These are phyloP conservation scores for Fusarium coffeatum DNA, from an alignment of 2,329 filamentous ascomycete genomes.

Conservation along the genomic window DNA sequence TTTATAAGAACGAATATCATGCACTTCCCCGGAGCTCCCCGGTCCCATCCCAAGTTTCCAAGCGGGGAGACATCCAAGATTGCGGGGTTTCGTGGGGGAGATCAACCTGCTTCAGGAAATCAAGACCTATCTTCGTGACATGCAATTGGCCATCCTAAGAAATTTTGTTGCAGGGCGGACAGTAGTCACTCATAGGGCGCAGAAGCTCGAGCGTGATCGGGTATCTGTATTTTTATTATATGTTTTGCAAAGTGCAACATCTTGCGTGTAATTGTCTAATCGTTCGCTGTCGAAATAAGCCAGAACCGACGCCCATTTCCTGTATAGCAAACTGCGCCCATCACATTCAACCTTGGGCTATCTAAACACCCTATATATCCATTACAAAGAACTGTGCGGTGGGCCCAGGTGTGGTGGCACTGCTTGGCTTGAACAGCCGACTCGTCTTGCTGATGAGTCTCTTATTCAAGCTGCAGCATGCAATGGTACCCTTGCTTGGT, in stretches of 20 bases:
- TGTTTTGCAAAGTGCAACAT: constrained; percentile 33
- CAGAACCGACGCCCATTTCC: constrained; percentile 17
- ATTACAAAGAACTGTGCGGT: constrained; percentile 6
- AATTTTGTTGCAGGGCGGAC: constrained; percentile 21
- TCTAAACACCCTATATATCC: constrained; percentile 10
- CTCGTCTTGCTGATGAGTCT: neutral
- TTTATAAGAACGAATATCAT: constrained; percentile 12
- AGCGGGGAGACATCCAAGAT: constrained; percentile 28
- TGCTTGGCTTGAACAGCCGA: constrained; percentile 2
- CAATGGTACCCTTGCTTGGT: neutral
- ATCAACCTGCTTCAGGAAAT: constrained; percentile 30
- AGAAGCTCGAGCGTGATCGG: constrained; percentile 15
- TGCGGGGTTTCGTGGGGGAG: constrained; percentile 39
- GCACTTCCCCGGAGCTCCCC: constrained; percentile 4
- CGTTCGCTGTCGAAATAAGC: constrained; percentile 24
- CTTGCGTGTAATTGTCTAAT: constrained; percentile 40
- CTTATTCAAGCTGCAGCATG: constrained; percentile 5
- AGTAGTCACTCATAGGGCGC: constrained; percentile 22
- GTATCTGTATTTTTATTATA: constrained; percentile 43
- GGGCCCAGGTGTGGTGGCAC: neutral
- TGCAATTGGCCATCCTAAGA: constrained; percentile 13
- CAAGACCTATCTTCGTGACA: constrained; percentile 10
- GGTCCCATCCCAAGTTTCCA: constrained; percentile 1
- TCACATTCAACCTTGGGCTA: constrained; percentile 12
- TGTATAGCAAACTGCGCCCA: constrained; percentile 21